Evolutionary conservation across 305 asterid genomes (phyloP), one percentile per base, ranked within the genome.

Genomic region (Rubia balearica): DNA sequence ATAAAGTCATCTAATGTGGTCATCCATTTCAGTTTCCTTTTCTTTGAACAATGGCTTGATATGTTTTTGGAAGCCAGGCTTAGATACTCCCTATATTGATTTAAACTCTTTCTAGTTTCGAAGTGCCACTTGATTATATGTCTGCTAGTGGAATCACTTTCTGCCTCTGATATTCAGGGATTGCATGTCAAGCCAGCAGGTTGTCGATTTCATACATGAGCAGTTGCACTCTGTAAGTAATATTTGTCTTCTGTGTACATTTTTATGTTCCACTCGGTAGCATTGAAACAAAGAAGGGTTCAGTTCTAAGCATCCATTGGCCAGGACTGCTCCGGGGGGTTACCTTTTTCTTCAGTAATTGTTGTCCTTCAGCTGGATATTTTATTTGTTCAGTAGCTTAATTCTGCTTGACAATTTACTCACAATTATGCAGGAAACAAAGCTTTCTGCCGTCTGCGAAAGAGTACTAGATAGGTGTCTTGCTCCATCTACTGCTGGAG

Each of bases 181-280:
- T 80, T 93, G 98, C 83, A 90, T 93, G 98, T 90, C 98, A 51
- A 91, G 95, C 86, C 98, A 93, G 86, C 96, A 93, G 76, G 81
- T 93, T 38, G 96, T 93, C 24, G 98, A 93, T 81, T 93, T 84
- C 71, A 81, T 93, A 73, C 90, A 83, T 0, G 98, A 93, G 84
- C 96, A 85, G 80, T 84, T 93, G 79, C 87, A 85, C 78, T 82
- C 92, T 68, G 97, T 93, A 81, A 89, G 96, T 76, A 21, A 30
- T 42, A 45, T 9, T 0, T 7, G 40, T 5, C 46, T 59, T 8
- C 57, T 59, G 9, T 36, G 42, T 43, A 17, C 60, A 22, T 27
- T 42, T 41, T 3, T 8, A 51, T 43, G 65, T 11, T 21, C 11
- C 62, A 21, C 61, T 55, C 14, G 14, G 0, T 22, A 24, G 16